Conservation (phyloP, 2,329 filamentous ascomycete genomes). For the Didymella segeticola region DNA sequence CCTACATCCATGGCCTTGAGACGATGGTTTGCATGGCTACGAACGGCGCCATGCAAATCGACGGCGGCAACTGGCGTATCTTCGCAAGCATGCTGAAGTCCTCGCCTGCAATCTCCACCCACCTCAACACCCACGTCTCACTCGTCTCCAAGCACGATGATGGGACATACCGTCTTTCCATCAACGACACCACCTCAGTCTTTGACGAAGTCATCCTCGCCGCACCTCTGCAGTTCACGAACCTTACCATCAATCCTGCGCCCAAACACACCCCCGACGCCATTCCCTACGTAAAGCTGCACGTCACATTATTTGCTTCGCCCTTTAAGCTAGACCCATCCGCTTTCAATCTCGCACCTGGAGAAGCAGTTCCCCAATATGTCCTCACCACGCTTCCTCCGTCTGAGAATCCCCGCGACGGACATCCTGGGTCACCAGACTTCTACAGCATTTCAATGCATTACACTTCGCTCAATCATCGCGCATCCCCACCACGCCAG, state of each 20-base stretch:
- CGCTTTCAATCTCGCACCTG: constrained; percentile 72
- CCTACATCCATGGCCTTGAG: constrained; percentile 85
- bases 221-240: constrained; percentile 80
- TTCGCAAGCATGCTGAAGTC: constrained; percentile 80
- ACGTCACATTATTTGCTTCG: constrained; percentile 89
- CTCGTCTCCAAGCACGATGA: constrained; percentile 57
- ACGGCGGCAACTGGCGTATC: constrained; percentile 92
- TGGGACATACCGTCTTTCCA: constrained; percentile 53
- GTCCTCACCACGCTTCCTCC: constrained; percentile 82
- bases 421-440: constrained; percentile 67
- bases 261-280: constrained; percentile 67
- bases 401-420: constrained; percentile 59
- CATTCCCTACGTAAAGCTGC: constrained; percentile 84
- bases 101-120: constrained; percentile 64
- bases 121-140: constrained; percentile 72
- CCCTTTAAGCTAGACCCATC: constrained; percentile 72
- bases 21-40: constrained; percentile 93
- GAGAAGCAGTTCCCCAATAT: constrained; percentile 69
- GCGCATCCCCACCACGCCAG: constrained; percentile 29
- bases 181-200: constrained; percentile 21
- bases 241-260: constrained; percentile 62
- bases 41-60: constrained; percentile 78
- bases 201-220: constrained; percentile 88
- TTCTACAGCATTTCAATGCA: constrained; percentile 90
- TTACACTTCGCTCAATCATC: constrained; percentile 66